Base-by-base conservation (phyloP, 1,284 basidiomycete species). In the Bjerkandera adusta region DNA sequence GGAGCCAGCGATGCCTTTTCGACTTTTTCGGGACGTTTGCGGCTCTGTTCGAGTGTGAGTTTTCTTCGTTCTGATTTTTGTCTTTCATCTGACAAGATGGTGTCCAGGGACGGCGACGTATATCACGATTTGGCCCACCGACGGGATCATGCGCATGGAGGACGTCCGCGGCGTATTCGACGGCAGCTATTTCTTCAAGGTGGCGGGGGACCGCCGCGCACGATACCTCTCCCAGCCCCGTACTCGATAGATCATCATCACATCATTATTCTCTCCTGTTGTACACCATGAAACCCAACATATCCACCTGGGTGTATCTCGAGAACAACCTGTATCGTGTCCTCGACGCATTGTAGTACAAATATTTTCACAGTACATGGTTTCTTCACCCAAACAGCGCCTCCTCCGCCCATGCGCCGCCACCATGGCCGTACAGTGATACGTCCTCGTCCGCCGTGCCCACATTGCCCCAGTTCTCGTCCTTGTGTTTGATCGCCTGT, bases 101-200 rank as follows among this genome's bases (percentile, higher is more conserved):
- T n/a, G n/a, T 13, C 2, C 32, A 61, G 77, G 71, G 75, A 53
- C 65, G 13, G 64, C 73, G 25, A 71, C 73, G 0, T 81, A 75
- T 53, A 43, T 77, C 25, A 44, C 78, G 39, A 55, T 80, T 15
- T 73, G 69, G 71, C 76, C 76, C 0, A 54, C 57, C 12, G 72
- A 77, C 45, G 71, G 75, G 4, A 52, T 67, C 30, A 59, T 80
- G 55, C 68, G 58, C 49, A 76, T 72, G 55, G 73, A 76, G 30
- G 75, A 80, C 48, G 59, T 79, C 5, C 68, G 68, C n/a, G 70
- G 57, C 15, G 63, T 76, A 5, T 75, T 70, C 52, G 69, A 76
- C 51, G 75, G 63, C 3, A 63, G 61, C 43, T 58, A 60, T 36
- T 65, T 65, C 48, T 45, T 36, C 41, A 59, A 60, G 25, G 42